Evolutionary conservation across 2,329 filamentous ascomycete species (phyloP), one percentile per base, ranked within the genome.

Genomic region (Ceratocystis cubensis): DNA sequence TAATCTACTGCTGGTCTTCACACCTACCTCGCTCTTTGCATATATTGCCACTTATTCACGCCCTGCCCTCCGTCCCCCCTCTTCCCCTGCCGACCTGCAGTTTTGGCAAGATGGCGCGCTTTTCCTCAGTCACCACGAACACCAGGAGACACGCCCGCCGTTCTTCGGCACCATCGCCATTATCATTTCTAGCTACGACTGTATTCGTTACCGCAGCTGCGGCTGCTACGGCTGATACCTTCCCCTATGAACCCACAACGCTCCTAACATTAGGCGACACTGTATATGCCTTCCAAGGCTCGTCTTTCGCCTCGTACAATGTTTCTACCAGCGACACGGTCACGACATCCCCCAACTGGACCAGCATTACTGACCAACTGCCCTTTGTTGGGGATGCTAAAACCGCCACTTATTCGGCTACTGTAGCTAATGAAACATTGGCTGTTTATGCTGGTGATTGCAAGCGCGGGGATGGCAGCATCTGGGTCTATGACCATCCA

Each of bases 381-480:
- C 89, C 84, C 0, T 94, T 94, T 71, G 75, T 88, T 13, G 71
- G 76, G 44, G 76, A 76, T 50, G 73, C 77, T 37, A 75, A 75
- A 46, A 78, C 76, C 3, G 80, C 79, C 10, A 79, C 88, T 0
- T 94, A 91, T 71, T 80, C 85, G 5, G 84, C 91, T 0, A 79
- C 86, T 0, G 79, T 91, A 41, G 84, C 88, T 61, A 77, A 81
- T 56, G 80, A 84, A 17, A 83, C 86, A 10, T 81, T 96, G 33
- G 82, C 85, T 2, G 85, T 94, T 1, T 88, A 91, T 66, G 80
- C 86, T 0, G 92, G 93, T 1, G 80, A 87, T 69, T 96, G 93
- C 72, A 76, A 81, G 0, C 75, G 80, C 1, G 78, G 76, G 3
- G 76, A 75, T 46, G 80, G 83, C 13, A 75, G 81, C 44, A 72